Evolutionary conservation across 2,329 filamentous ascomycete genomes (phyloP), one percentile per base, ranked within the genome.

Genomic region (Nannizzia gypsea): DNA sequence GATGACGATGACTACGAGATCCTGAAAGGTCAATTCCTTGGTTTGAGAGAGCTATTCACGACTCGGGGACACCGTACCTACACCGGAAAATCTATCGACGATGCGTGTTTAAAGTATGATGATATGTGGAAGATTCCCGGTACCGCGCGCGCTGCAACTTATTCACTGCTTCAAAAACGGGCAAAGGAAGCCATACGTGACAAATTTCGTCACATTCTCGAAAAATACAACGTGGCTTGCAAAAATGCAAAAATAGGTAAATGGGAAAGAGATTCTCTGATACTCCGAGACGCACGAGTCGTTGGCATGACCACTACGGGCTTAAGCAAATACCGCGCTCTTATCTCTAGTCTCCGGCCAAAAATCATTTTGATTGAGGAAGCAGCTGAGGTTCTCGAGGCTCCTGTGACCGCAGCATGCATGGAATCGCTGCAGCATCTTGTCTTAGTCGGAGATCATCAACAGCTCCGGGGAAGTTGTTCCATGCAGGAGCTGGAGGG

Each of bases 231-330:
- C 9, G 67, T 73, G 0, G 72, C 77, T 3, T 80, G 81, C 31
- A 73, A 74, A 9, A 75, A 83, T 13, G 71, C 83, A 6, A 83
- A 81, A 57, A 78, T 81, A 20, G 80, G 79, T 15, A 79, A 77
- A 26, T 86, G 81, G 78, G 79, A 85, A 61, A 76, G 77, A 38
- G 82, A 89, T 61, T 72, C 79, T 6, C 73, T 80, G 22, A 77
- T 89, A 24, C 73, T 92, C 2, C 80, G 81, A 36, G 81, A 81
- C 57, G 75, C 81, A 3, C 81, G 78, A 59, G 69, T 87, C 26
- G 78, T 87, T 57, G 84, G 84, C 6, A 80, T 85, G 77, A 95
- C 90, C 0, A 90, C 87, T 0, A 95, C 90, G 0, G 89, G 89
- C 0, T 69, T 95, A 6, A 86, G 85, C 71, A 95, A 95, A 66